Base-by-base conservation (phyloP, 2,329 filamentous ascomycete species). In the Sphaerostilbella broomeana region DNA sequence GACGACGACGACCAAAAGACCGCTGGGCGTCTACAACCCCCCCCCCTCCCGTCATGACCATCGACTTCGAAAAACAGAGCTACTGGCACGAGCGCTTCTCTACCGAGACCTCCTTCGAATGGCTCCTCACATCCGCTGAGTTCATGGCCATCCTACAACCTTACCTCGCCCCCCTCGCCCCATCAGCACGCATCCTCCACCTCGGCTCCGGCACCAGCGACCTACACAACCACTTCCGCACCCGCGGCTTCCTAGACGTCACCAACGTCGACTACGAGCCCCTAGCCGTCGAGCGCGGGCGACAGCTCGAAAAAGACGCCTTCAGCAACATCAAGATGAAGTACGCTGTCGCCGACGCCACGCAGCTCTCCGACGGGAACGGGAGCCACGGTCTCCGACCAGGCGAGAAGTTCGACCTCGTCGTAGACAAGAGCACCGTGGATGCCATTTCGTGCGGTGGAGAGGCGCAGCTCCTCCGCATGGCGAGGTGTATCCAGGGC, bases 211-310 rank as follows among this genome's bases (percentile, higher is more conserved):
- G 70, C 10, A 73, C 68, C 6, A 73, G 69, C 52, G 68, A 71
- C 44, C 50, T 73, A 20, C 68, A 72, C 17, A 69, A 63, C 46
- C 61, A 65, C 44, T 55, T 73, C n/a, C 67, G 70, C 5, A 43
- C 44, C 4, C 52, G 52, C 7, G 68, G 67, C 2, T 68, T 67
- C 44, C n/a, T 37, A 3, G 48, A 67, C 47, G 56, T 73, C 13
- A 67, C 65, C 6, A 73, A 73, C 43, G 51, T 70, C 43, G 70
- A 73, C 52, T 73, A 68, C 45, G 69, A 72, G 48, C 68, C 69
- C 4, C 56, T 69, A 6, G 70, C 70, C 5, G 52, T 66, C 7
- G 58, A 65, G 16, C 61, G 66, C 19, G 68, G 69, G 1, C 60
- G 56, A 4, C 49, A 60, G 20, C 54, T 67, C 3, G 69, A 73